Base-by-base conservation (phyloP, 345 rosid genomes). In the Pistacia integerrima region DNA sequence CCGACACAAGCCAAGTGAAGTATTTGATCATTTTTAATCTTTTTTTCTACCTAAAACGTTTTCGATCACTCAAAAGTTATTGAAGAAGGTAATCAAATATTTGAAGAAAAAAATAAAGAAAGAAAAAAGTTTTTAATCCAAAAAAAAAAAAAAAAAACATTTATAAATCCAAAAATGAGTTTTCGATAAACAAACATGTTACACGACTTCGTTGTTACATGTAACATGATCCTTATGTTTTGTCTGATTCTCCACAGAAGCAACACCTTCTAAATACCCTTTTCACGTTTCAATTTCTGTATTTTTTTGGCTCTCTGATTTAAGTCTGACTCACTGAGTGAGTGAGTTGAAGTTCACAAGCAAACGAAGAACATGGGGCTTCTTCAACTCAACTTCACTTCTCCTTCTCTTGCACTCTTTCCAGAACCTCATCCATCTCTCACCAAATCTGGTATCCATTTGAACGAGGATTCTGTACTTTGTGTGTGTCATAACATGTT, bases 321-420 rank as follows among this genome's bases (percentile, higher is more conserved):
- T 1, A 41, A 41, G 9, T 41, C 46, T 41, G 46, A 54, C 18
- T 5, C 57, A 0, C 13, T 5, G 49, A 10, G n/a, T n/a, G 63
- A 70, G 74, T 51, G 60, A 41, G 68, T 8, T 13, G 79, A 70
- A 9, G 36, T 55, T 35, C 64, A 77, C 68, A 6, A 41, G 25
- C 18, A 51, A 51, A 30, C 33, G 10, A 30, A 48, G 48, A 56
- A 35, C 57, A 77, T 74, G 87, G 80, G 78, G 38, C 73, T 82
- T 80, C 84, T 80, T 56, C 85, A 81, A 51, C 60, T 82, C 46
- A 83, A 76, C 73, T 78, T 77, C 55, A 52, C 66, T 33, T 55
- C 77, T 57, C 22, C 81, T 79, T 58, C 76, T 60, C 18, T 67
- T 0, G n/a, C 65, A 72, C 22, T 33, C 49, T 64, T 69, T 17